Evolutionary conservation across 2,329 filamentous ascomycete genomes (phyloP).

Genomic region (Reticulascus tulasneorum): DNA sequence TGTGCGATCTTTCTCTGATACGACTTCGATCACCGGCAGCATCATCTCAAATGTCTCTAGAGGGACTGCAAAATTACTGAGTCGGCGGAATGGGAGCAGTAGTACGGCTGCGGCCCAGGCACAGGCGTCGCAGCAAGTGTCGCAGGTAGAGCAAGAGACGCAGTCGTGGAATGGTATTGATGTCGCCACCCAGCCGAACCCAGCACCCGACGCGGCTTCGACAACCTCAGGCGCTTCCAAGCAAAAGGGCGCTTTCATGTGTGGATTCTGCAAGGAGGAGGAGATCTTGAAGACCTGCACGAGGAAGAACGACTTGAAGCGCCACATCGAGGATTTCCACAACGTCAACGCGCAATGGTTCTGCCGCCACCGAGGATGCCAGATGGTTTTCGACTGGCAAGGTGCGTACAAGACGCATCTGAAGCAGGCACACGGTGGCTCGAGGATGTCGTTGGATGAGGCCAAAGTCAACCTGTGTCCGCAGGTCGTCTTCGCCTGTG

Average conservation of each 20-base stretch:
- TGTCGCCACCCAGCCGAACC: slow-evolving; percentile 1
- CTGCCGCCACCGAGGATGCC: slow-evolving; percentile 39
- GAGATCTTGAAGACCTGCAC: slow-evolving; percentile 38
- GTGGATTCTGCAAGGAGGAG: slow-evolving; percentile 38
- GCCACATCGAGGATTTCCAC: slow-evolving; percentile 46
- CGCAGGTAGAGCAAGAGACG: slow-evolving; percentile 6
- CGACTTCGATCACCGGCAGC: slow-evolving; percentile 33
- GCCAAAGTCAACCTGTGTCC: slow-evolving; percentile 39
- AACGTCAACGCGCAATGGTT: slow-evolving; percentile 43
- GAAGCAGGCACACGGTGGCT: slow-evolving; percentile 39
- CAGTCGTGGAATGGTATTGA: slow-evolving; percentile 9
- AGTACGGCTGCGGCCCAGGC: slow-evolving; percentile 10
- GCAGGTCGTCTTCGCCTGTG: slow-evolving; percentile 45
- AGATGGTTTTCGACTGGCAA: slow-evolving; percentile 43
- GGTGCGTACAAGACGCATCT: slow-evolving; percentile 44
- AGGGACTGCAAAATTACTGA: slow-evolving; percentile 29
- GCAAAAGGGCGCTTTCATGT: slow-evolving; percentile 34
- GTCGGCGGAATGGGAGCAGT: slow-evolving; percentile 18
- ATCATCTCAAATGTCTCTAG: slow-evolving; percentile 37
- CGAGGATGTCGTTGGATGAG: slow-evolving; percentile 35
- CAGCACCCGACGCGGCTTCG: slow-evolving; percentile 18
- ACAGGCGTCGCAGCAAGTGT: slow-evolving; percentile 9
- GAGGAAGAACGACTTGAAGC: slow-evolving; percentile 44
- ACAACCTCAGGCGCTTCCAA: slow-evolving; percentile 23
- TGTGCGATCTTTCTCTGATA: slow-evolving; percentile 34